Conservation (phyloP, 805 yeast species). For the Nakazawaea ishiwadae region DNA sequence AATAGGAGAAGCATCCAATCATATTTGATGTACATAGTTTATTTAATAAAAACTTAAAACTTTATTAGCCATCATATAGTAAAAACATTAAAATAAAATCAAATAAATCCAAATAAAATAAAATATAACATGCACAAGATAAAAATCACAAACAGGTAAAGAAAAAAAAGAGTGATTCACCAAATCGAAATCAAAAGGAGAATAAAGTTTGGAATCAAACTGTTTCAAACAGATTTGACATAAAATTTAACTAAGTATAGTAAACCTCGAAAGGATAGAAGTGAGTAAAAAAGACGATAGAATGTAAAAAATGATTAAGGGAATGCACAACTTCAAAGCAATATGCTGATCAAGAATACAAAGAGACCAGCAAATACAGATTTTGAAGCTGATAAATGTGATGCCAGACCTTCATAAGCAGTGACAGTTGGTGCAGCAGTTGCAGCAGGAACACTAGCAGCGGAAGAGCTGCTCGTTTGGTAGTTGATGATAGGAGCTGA, state of each 20-base stretch:
- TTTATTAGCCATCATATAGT: neutral
- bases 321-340: neutral
- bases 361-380: neutral
- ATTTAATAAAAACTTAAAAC: neutral
- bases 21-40: neutral
- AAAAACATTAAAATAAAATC: neutral
- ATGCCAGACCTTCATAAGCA: neutral
- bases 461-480: neutral
- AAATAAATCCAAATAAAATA: neutral
- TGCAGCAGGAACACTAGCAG: neutral
- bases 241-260: no score
- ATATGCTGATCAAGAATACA: neutral
- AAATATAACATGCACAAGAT: neutral
- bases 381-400: neutral
- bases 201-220: no score
- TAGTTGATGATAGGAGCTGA: neutral
- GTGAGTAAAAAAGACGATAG: neutral
- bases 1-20: neutral
- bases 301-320: neutral
- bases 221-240: no score
- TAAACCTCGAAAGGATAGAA: neutral
- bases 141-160: neutral
- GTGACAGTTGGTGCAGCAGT: neutral
- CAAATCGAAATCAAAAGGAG: neutral
- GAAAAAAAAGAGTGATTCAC: neutral